Evolutionary conservation across 176 grass and related monocot genomes (phyloP).

Genomic region (Musa schizocarpa): DNA sequence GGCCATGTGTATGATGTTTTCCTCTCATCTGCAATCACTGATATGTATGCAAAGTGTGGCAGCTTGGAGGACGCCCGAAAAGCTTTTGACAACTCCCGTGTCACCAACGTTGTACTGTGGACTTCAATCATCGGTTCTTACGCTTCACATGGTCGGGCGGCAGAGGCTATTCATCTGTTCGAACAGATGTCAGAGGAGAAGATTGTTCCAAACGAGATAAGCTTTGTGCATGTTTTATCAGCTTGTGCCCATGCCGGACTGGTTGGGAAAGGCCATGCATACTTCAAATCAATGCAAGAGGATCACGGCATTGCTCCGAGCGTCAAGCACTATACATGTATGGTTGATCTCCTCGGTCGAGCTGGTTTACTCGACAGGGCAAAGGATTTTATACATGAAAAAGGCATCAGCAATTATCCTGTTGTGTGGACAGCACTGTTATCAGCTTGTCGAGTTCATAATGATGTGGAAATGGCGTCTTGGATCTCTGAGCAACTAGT

Average conservation of each 20-base stretch:
- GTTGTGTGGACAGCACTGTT: constrained; percentile 54
- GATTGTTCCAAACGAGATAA: constrained; percentile 6
- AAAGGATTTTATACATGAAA: constrained; percentile 41
- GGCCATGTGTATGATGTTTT: constrained; percentile 2
- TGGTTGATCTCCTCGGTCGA: constrained; percentile 20
- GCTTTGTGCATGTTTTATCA: constrained; percentile 7
- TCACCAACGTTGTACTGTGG: constrained; percentile 6
- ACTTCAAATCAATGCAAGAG: constrained; percentile 17
- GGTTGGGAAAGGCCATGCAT: neutral
- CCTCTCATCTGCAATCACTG: constrained; percentile 14
- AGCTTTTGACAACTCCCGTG: neutral
- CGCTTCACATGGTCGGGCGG: constrained; percentile 6
- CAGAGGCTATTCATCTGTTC: constrained; percentile 5
- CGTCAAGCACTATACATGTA: constrained; percentile 11
- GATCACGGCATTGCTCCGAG: constrained; percentile 8
- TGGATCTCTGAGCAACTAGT: constrained; percentile 41
- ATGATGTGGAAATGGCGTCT: constrained; percentile 35
- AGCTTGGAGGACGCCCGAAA: constrained; percentile 7
- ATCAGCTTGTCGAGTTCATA: constrained; percentile 52
- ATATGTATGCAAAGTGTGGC: constrained; percentile 24
- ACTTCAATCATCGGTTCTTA: constrained; percentile 14
- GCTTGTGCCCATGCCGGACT: constrained; percentile 17
- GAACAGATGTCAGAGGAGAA: constrained; percentile 9
- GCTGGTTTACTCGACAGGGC: constrained; percentile 11
- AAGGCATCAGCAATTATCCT: constrained; percentile 36